A percentile compares a stretch with the other conserved stretches of the same genome.
Conservation (phyloP, 768 basidiomycete species). For the Cystobasidiopsis lactophilus region DNA sequence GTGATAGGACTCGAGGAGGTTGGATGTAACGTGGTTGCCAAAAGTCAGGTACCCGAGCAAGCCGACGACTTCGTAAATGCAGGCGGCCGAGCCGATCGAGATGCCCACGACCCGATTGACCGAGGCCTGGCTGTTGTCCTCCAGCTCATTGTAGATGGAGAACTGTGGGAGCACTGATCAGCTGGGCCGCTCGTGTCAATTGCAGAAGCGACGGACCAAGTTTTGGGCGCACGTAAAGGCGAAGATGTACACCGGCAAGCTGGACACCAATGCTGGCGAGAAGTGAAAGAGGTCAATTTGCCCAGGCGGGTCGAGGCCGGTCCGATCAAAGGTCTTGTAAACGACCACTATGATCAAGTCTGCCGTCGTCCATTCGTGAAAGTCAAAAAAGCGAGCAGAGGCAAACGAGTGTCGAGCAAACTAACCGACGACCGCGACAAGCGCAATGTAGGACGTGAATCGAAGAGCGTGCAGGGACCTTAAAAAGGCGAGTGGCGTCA, state of each 20-base stretch:
- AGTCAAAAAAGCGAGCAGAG: neutral
- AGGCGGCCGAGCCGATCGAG: conserved; percentile 60
- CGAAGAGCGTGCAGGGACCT: conserved; percentile 62
- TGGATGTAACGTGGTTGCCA: conserved; percentile 3
- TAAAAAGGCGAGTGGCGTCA: conserved; percentile 15
- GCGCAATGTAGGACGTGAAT: conserved; percentile 72
- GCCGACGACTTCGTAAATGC: conserved; percentile 70
- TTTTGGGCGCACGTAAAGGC: conserved; percentile 62
- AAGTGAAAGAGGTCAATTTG: conserved; percentile 51
- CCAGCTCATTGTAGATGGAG: too few relatives aligned
- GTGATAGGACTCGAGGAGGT: conserved; percentile 23
- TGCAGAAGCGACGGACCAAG: conserved; percentile 72
- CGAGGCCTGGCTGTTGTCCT: conserved; percentile 45
- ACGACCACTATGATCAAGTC: conserved; percentile 47
- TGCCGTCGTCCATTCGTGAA: neutral
- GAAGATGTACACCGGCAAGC: conserved; percentile 82
- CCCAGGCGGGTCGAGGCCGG: conserved; percentile 41
- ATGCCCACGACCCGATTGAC: conserved; percentile 73
- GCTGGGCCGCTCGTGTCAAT: conserved; percentile 87
- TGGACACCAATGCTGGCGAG: conserved; percentile 53
- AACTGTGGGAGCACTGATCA: conserved; percentile 28
- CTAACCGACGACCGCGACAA: conserved; percentile 47
- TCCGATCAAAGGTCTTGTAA: conserved; percentile 53
- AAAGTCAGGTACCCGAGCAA: conserved; percentile 21
- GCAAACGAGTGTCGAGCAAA: neutral